A percentile compares a stretch with the other conserved stretches of the same genome.
Evolutionary conservation across 148 eudicot species (phyloP).

Genomic region (Fagopyrum tataricum): DNA sequence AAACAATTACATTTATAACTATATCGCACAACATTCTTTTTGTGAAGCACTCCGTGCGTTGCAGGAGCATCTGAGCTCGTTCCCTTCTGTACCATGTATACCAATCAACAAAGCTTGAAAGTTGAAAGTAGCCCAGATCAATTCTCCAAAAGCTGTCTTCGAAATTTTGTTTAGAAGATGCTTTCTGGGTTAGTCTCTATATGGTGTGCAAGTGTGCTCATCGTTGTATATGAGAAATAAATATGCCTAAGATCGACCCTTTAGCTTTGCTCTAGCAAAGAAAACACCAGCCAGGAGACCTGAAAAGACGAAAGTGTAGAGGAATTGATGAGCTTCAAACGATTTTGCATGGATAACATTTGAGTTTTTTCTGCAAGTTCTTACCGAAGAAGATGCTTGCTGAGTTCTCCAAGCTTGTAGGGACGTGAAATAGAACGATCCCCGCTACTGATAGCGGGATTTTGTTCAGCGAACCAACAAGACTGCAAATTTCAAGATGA

Average conservation of each 20-base stretch:
- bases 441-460: constrained; percentile 94
- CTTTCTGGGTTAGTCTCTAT: too few species aligned
- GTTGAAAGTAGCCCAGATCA: too few species aligned
- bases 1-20: too few species aligned
- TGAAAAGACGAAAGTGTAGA: constrained; percentile 18
- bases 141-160: too few species aligned
- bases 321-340: background rate
- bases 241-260: constrained; percentile 36
- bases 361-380: background rate
- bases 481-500: constrained; percentile 41
- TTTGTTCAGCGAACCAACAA: constrained; percentile 93
- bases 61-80: too few species aligned
- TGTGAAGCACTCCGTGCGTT: too few species aligned
- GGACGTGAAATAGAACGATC: constrained; percentile 77
- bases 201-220: too few species aligned
- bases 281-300: constrained; percentile 94
- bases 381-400: constrained; percentile 86
- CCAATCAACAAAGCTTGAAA: too few species aligned
- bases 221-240: too few species aligned
- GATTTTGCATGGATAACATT: background rate
- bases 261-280: constrained; percentile 89
- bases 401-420: constrained; percentile 90
- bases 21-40: too few species aligned
- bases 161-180: too few species aligned
- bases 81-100: too few species aligned